phyloP scores from a whole-genome alignment of 2,329 filamentous ascomycete species.

The Periconia sp. region DNA sequence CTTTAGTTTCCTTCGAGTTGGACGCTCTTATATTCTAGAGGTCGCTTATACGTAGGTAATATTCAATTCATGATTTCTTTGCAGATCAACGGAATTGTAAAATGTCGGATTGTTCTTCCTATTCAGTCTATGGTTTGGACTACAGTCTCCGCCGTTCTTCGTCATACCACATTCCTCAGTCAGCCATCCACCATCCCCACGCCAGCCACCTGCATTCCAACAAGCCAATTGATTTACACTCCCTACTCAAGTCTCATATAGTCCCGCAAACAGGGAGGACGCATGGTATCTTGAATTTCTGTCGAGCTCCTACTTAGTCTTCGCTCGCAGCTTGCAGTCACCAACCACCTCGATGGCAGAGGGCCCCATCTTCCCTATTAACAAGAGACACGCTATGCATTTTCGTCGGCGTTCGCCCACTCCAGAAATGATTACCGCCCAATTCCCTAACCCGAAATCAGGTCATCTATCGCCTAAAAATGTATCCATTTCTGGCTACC shows the following conservation, averaged over 20 bases:
- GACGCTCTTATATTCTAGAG: too few species aligned
- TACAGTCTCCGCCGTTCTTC: too few species aligned
- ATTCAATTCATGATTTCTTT: too few species aligned
- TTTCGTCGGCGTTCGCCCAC: constrained; percentile 18
- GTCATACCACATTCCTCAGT: constrained; percentile 29
- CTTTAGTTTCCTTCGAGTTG: too few species aligned
- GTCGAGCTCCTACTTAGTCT: neutral
- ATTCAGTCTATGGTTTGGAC: too few species aligned
- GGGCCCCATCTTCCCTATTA: constrained; percentile 9
- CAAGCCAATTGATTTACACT: constrained; percentile 3
- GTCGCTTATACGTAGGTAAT: too few species aligned
- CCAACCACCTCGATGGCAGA: too few species aligned
- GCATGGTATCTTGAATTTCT: neutral
- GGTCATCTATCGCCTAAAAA: constrained; percentile 16
- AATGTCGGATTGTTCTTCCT: too few species aligned
- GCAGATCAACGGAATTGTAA: too few species aligned
- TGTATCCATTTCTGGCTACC: constrained; percentile 15
- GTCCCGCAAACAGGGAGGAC: too few species aligned
- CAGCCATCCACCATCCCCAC: constrained; percentile 22
- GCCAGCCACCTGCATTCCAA: constrained; percentile 37
- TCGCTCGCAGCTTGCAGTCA: too few species aligned
- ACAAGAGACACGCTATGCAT: constrained; percentile 22
- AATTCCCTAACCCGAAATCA: constrained; percentile 18
- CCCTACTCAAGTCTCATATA: constrained; percentile 1
- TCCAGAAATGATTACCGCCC: constrained; percentile 15